These are phyloP conservation scores for Aspergillus quadrilineatus DNA, from an alignment of 2,329 filamentous ascomycete genomes.

Conservation along the genomic window DNA sequence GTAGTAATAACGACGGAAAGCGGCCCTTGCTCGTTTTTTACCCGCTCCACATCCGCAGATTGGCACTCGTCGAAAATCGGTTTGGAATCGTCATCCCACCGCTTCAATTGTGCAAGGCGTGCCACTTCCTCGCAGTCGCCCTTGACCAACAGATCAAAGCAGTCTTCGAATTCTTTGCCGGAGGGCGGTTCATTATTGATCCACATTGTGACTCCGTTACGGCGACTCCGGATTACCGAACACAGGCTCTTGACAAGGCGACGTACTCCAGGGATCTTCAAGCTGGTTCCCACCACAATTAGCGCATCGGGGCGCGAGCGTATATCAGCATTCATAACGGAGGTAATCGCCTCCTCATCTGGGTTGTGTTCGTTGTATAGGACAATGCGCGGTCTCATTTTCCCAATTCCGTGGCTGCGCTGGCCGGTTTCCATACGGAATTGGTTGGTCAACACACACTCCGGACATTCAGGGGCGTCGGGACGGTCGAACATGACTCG, in stretches of 20 bases:
- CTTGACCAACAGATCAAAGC: constrained; percentile 87
- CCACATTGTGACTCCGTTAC: constrained; percentile 84
- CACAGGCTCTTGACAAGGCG: constrained; percentile 90
- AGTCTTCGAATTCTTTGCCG: constrained; percentile 81
- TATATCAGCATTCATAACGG: constrained; percentile 82
- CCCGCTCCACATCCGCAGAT: constrained; percentile 46
- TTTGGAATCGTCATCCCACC: constrained; percentile 54
- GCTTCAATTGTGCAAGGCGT: constrained; percentile 61
- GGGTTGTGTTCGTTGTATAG: constrained; percentile 97
- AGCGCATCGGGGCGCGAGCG: constrained; percentile 84
- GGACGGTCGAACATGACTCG: constrained; percentile 78
- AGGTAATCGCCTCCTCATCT: constrained; percentile 92
- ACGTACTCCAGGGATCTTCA: constrained; percentile 91
- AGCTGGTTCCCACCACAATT: constrained; percentile 89
- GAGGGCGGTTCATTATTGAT: constrained; percentile 86
- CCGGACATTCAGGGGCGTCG: constrained; percentile 73
- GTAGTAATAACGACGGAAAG: constrained; percentile 43
- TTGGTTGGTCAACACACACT: constrained; percentile 72
- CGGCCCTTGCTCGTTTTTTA: constrained; percentile 39
- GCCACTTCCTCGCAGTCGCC: constrained; percentile 89
- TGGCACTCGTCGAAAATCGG: constrained; percentile 46
- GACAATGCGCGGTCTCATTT: constrained; percentile 87
- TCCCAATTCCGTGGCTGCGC: constrained; percentile 88
- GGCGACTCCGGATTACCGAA: constrained; percentile 73
- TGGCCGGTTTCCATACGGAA: constrained; percentile 78